Evolutionary conservation across 2,329 filamentous ascomycete species (phyloP), one percentile per base, ranked within the genome.

Genomic region (Tolypocladium cylindrosporum): DNA sequence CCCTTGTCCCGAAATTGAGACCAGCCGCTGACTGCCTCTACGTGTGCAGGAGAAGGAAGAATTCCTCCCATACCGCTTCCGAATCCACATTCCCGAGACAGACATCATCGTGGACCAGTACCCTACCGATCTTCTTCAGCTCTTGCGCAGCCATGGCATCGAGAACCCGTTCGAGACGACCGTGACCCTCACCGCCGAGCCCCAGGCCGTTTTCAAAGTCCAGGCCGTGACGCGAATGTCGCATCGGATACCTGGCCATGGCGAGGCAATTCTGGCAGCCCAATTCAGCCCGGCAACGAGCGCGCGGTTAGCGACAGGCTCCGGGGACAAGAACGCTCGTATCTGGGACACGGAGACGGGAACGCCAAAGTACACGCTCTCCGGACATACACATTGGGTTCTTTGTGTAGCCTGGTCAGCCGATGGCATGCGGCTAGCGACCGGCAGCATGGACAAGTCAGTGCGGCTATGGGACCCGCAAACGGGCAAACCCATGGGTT

Each of bases 331-430:
- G 64, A 97, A 92, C 1, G 93, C 92, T 0, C 79, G 93, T 58
- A 87, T 97, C 75, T 97, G 91, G 91, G 92, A 99, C 67, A 92
- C 91, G 54, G 90, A 97, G 67, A 97, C 91, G 0, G 92, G 92
- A 54, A 97, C 91, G 13, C 91, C 92, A 0, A 83, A 90, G 61
- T 84, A 89, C 72, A 97, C 91, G 0, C 75, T 97, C 54, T 88
- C 90, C 65, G 91, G 91, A 0, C 94, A 97, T 72, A 87, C 87
- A 2, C 88, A 88, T 60, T 97, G 92, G 92, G 91, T 97, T 4
- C 74, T 97, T 58, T 90, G 86, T 2, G 90, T 96, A 4, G 84
- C 86, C 57, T 97, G 90, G 85, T 91, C 89, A 16, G 91, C 92
- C 0, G 91, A 97, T 68, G 90, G 88, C 13, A 80, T 81, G 36